These are phyloP conservation scores for Xylariaceae sp. DNA, from an alignment of 2,329 filamentous ascomycete genomes.

Conservation along the genomic window DNA sequence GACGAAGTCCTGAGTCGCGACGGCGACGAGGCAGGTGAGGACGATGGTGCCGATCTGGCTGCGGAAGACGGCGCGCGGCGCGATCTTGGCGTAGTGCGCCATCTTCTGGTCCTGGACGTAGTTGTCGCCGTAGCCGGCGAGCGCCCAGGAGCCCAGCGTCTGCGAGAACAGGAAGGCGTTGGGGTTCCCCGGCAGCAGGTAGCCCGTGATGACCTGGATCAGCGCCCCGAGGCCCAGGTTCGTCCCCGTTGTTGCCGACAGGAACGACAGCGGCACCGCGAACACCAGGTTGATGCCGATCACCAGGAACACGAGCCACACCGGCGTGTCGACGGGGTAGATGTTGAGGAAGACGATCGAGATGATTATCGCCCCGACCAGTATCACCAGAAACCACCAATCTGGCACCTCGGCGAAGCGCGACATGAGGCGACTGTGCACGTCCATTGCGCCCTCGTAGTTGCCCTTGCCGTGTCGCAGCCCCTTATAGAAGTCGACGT, in stretches of 20 bases:
- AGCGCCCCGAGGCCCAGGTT: conserved; percentile 46
- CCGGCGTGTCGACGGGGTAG: conserved; percentile 37
- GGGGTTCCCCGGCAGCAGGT: conserved; percentile 41
- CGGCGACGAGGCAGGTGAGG: conserved; percentile 42
- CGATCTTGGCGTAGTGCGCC: conserved; percentile 47
- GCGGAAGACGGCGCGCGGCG: conserved; percentile 45
- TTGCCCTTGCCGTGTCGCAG: conserved; percentile 43
- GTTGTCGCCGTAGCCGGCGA: conserved; percentile 32
- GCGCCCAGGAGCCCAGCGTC: conserved; percentile 43
- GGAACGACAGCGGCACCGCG: conserved; percentile 46
- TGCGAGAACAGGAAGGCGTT: conserved; percentile 45
- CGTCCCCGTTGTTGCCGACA: conserved; percentile 49
- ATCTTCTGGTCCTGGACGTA: conserved; percentile 46
- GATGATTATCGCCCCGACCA: conserved; percentile 39
- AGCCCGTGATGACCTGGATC: conserved; percentile 47
- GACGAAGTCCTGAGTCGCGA: conserved; percentile 47
- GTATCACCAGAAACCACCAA: conserved; percentile 51
- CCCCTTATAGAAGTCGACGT: conserved; percentile 44
- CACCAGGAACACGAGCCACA: conserved; percentile 38
- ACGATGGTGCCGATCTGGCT: conserved; percentile 49
- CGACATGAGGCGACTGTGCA: conserved; percentile 47
- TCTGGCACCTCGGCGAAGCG: conserved; percentile 51
- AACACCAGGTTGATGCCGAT: conserved; percentile 45
- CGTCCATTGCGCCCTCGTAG: conserved; percentile 47
- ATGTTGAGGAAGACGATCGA: conserved; percentile 39